Conservation (phyloP, 306 rosid species). For the Pterocarpus macrocarpus region DNA sequence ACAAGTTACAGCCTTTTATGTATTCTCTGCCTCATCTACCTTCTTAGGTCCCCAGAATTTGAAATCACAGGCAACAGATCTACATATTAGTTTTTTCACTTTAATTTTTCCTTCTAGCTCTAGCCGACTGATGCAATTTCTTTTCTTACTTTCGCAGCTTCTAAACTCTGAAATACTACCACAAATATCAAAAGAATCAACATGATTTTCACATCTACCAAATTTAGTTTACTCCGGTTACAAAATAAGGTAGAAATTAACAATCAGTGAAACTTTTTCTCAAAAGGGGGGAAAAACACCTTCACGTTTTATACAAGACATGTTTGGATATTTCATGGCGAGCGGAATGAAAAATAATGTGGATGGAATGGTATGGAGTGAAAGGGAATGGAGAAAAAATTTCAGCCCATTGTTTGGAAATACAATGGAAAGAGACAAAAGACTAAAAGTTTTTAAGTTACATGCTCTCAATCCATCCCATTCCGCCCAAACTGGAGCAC, state of each 20-base stretch:
- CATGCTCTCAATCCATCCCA: too few species aligned
- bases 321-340: too few species aligned
- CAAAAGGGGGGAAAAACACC: neutral
- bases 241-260: constrained; percentile 1
- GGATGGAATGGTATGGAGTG: too few species aligned
- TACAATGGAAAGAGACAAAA: neutral
- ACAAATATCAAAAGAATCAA: neutral
- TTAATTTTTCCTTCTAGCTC: neutral
- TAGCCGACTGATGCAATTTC: neutral
- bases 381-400: too few species aligned
- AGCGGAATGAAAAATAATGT: neutral
- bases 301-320: neutral
- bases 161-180: neutral
- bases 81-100: neutral
- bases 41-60: constrained; percentile 9
- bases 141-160: neutral
- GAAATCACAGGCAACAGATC: neutral
- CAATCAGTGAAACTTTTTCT: neutral
- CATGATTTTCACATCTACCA: constrained; percentile 3
- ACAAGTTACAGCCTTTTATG: neutral
- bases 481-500: too few species aligned
- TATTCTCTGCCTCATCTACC: neutral
- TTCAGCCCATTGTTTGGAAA: neutral
- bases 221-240: neutral
- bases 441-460: too few species aligned